Evolutionary conservation across 192 early-diverging fungal species (phyloP).

Genomic region (Coemansia guatemalensis): DNA sequence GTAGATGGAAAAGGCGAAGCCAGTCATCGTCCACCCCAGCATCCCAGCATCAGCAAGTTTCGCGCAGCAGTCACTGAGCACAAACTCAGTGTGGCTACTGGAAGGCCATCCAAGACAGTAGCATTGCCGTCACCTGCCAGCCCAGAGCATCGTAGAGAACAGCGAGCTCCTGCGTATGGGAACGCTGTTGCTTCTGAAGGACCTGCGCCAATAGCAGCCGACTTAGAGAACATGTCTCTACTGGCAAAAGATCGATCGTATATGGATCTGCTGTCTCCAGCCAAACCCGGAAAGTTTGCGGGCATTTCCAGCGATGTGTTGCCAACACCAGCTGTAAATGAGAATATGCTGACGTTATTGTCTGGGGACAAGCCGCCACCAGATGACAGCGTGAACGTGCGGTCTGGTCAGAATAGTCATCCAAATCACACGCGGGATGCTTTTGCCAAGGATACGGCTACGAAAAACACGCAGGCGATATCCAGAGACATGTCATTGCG

Average conservation of each 20-base stretch:
- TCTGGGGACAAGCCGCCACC: conserved; percentile 4
- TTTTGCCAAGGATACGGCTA: neutral
- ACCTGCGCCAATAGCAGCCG: neutral
- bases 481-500: neutral
- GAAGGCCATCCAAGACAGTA: neutral
- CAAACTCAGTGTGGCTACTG: conserved; percentile 4
- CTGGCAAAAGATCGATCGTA: conserved; percentile 44
- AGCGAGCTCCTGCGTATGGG: neutral
- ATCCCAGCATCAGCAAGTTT: conserved; percentile 35
- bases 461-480: neutral
- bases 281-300: conserved; percentile 12
- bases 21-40: conserved; percentile 30
- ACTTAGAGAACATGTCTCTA: conserved; percentile 23
- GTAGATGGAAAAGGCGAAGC: neutral
- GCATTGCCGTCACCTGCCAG: neutral
- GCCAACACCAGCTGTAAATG: neutral
- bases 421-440: neutral
- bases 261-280: conserved; percentile 49
- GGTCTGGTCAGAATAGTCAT: neutral
- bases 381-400: neutral
- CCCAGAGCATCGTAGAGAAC: neutral
- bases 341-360: conserved; percentile 25
- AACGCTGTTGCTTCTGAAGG: neutral
- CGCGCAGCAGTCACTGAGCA: conserved; percentile 31
- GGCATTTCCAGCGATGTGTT: neutral